Evolutionary conservation across 257 asterid genomes (phyloP).

Genomic region (Nicotiana knightiana): DNA sequence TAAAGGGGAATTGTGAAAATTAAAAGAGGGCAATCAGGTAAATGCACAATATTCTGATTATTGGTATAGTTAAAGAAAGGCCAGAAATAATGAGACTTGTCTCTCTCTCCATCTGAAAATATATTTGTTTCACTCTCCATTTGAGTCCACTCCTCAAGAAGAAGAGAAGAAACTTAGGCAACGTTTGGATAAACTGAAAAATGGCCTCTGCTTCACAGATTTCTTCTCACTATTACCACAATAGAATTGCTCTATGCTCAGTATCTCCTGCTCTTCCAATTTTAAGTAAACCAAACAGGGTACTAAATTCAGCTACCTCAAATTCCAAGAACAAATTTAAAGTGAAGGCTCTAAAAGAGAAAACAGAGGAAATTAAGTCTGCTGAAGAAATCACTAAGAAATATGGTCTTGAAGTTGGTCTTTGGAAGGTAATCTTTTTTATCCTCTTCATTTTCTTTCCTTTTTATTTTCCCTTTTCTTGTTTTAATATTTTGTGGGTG

Average conservation of each 20-base stretch:
- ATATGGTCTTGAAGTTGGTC: slow-evolving; percentile 95
- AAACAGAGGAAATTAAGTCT: slow-evolving; percentile 53
- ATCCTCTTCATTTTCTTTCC: not conserved
- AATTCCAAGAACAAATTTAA: slow-evolving; percentile 25
- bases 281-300: slow-evolving; percentile 16
- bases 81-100: slow-evolving; percentile 35
- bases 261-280: not conserved
- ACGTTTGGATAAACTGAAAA: slow-evolving; percentile 9
- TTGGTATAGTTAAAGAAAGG: slow-evolving; percentile 18
- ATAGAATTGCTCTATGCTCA: slow-evolving; percentile 15
- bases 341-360: slow-evolving; percentile 73
- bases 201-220: slow-evolving; percentile 57
- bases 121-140: not conserved
- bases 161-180: not conserved
- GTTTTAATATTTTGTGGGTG: not conserved
- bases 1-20: not conserved
- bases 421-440: slow-evolving; percentile 64
- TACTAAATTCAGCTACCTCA: slow-evolving; percentile 12
- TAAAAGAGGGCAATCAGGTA: not conserved
- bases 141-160: not conserved
- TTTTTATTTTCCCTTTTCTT: not conserved
- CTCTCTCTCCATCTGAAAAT: slow-evolving; percentile 24
- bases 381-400: slow-evolving; percentile 78
- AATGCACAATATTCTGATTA: not conserved
- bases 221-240: slow-evolving; percentile 28